phyloP scores from a whole-genome alignment of 2,329 filamentous ascomycete species.

The Fusarium equiseti region DNA sequence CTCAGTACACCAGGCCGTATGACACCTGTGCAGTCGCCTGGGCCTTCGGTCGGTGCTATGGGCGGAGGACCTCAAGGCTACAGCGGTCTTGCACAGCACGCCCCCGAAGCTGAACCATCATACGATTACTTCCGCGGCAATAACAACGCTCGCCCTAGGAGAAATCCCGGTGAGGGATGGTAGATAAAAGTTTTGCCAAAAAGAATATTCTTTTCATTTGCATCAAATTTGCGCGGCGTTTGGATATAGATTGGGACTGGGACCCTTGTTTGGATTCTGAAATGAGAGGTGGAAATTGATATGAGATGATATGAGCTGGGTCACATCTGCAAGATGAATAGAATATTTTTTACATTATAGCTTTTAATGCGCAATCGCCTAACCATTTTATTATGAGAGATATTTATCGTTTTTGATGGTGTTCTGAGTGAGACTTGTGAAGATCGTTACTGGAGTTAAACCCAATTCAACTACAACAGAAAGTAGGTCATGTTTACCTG shows the following conservation, averaged over 20 bases:
- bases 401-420: not conserved
- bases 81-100: constrained; percentile 66
- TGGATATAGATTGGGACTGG: constrained; percentile 48
- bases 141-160: constrained; percentile 44
- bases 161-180: constrained; percentile 57
- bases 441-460: not conserved
- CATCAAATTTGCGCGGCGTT: constrained; percentile 48
- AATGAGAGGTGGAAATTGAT: constrained; percentile 28
- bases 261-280: constrained; percentile 23
- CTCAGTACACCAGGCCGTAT: constrained; percentile 39
- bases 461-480: not conserved
- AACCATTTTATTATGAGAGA: constrained; percentile 1
- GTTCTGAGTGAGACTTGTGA: not conserved
- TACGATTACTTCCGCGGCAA: constrained; percentile 70
- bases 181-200: constrained; percentile 38
- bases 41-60: constrained; percentile 63
- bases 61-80: constrained; percentile 71
- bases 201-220: constrained; percentile 21
- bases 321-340: constrained; percentile 28
- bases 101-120: constrained; percentile 56
- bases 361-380: constrained; percentile 37
- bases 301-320: constrained; percentile 27
- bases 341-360: constrained; percentile 35
- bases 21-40: constrained; percentile 49
- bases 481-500: not conserved